Conservation (phyloP, 352 stramenopile species). For the Phytophthora tentaculata region DNA sequence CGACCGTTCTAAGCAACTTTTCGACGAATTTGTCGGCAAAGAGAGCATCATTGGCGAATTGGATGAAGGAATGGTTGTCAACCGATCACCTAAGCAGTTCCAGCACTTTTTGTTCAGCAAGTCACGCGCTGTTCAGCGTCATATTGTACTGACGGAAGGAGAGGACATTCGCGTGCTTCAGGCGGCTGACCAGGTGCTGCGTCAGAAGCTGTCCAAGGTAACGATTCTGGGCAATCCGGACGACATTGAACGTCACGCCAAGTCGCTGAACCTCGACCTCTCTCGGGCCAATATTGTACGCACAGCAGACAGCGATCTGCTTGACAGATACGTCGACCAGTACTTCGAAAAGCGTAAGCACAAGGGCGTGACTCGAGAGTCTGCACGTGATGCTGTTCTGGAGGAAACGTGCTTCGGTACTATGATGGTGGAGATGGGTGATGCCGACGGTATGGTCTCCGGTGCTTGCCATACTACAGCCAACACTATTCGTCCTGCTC, state of each 20-base stretch:
- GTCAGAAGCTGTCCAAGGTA: conserved; percentile 69
- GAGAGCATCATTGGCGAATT: conserved; percentile 72
- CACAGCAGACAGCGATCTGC: conserved; percentile 49
- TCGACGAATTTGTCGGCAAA: conserved; percentile 72
- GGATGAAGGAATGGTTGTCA: conserved; percentile 60
- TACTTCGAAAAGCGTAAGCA: conserved; percentile 86
- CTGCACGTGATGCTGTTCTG: conserved; percentile 57
- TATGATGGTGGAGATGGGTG: conserved; percentile 84
- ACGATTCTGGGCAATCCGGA: conserved; percentile 83
- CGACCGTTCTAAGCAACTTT: conserved; percentile 65
- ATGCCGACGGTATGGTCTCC: conserved; percentile 88
- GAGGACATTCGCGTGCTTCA: conserved; percentile 84
- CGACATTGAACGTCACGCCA: conserved; percentile 69
- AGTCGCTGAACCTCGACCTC: conserved; percentile 71
- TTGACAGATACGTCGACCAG: conserved; percentile 61
- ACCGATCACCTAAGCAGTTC: conserved; percentile 85
- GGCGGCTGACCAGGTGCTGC: conserved; percentile 75
- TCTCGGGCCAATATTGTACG: conserved; percentile 67
- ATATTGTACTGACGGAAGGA: conserved; percentile 87
- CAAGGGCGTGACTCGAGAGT: conserved; percentile 75
- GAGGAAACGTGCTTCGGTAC: conserved; percentile 88
- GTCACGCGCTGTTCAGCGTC: conserved; percentile 66
- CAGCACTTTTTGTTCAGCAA: conserved; percentile 88
- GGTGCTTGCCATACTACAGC: conserved; percentile 85
- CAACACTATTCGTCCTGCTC: conserved; percentile 88